These are phyloP conservation scores for Nelumbo lutea DNA, from an alignment of 164 flowering plant species.

Conservation along the genomic window DNA sequence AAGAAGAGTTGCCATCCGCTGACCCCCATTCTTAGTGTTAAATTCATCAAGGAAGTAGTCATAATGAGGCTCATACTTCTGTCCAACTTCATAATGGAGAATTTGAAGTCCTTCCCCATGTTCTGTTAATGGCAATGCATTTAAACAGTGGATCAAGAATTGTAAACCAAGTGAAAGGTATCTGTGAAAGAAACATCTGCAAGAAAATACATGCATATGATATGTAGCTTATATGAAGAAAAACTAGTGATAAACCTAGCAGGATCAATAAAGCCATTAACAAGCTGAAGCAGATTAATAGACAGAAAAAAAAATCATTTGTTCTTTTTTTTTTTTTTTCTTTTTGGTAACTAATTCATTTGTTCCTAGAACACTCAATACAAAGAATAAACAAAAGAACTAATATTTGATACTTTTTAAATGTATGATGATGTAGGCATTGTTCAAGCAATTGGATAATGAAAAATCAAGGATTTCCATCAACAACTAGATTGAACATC, in stretches of 20 bases:
- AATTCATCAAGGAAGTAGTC: slow-evolving; percentile 88
- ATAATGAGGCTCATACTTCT: slow-evolving; percentile 86
- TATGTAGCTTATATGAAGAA: not conserved
- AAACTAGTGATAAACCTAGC: not conserved
- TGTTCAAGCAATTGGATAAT: not conserved
- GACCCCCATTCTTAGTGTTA: slow-evolving; percentile 82
- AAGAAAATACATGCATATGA: not conserved
- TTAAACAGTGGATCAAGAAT: not conserved
- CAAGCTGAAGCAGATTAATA: not conserved
- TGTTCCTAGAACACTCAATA: not conserved
- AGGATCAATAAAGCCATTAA: not conserved
- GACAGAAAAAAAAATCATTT: not conserved
- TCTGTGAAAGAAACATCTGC: not conserved
- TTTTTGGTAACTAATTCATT: not conserved
- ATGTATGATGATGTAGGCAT: not conserved
- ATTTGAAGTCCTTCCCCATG: slow-evolving; percentile 97
- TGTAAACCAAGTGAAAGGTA: not conserved
- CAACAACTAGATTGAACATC: not conserved
- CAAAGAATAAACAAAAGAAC: not conserved
- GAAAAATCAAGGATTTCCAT: not conserved
- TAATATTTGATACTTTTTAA: not conserved
- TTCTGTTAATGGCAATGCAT: slow-evolving; percentile 40
- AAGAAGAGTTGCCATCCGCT: slow-evolving; percentile 83
- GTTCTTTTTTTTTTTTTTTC: no score
- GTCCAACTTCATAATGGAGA: slow-evolving; percentile 91